Evolutionary conservation across 306 rosid genomes (phyloP).

Genomic region (Begonia loranthoides): DNA sequence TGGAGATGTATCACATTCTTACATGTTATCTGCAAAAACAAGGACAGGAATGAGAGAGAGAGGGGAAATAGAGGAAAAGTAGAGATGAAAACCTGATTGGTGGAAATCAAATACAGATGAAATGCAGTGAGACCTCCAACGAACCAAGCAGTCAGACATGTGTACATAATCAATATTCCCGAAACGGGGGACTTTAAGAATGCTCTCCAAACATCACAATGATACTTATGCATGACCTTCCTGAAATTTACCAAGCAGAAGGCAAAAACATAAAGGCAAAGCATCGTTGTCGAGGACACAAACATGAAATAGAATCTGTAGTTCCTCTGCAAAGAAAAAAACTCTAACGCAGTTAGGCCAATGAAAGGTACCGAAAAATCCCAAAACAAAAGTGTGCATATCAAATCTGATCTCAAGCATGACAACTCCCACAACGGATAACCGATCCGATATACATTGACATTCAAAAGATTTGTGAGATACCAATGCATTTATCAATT

Average conservation of each 20-base stretch:
- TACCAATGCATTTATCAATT: too few relatives aligned
- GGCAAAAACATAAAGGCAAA: constrained; percentile 30
- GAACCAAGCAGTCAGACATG: constrained; percentile 80
- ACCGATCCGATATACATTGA: too few relatives aligned
- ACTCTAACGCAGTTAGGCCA: constrained; percentile 12
- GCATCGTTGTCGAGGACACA: constrained; percentile 27
- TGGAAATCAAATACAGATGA: constrained; percentile 77
- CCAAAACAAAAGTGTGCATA: background rate
- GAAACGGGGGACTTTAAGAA: constrained; percentile 86
- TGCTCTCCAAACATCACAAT: constrained; percentile 73
- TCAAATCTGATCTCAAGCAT: too few relatives aligned
- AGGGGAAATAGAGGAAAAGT: background rate
- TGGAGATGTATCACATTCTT: too few relatives aligned
- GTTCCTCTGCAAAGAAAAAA: constrained; percentile 25
- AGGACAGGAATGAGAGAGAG: background rate
- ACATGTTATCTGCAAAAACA: constrained; percentile 60
- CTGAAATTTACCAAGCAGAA: constrained; percentile 32
- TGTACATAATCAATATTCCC: constrained; percentile 67
- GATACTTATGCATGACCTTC: constrained; percentile 32
- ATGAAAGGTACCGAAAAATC: background rate
- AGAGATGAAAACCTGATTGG: constrained; percentile 56
- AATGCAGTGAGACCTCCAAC: constrained; percentile 94
- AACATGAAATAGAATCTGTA: constrained; percentile 40
- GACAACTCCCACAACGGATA: too few relatives aligned
- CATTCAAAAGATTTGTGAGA: too few relatives aligned